These are phyloP conservation scores for Boletus hoseneyae DNA, from an alignment of 1,284 basidiomycete species.

Conservation along the genomic window DNA sequence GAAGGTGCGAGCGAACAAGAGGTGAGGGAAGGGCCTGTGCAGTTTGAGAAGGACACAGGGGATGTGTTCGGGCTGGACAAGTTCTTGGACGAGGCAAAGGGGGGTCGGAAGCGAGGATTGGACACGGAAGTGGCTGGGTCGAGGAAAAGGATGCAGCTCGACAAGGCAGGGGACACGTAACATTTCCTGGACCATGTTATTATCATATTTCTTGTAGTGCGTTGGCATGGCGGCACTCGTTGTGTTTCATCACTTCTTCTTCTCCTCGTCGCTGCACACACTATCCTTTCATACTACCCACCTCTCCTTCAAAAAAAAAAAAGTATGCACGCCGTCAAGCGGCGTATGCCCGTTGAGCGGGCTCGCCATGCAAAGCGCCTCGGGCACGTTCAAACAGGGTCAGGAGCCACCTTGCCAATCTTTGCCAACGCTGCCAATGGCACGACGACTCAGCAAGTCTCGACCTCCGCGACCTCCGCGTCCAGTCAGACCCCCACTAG, in stretches of 20 bases:
- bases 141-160: slow-evolving; percentile 71
- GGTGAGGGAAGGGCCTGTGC: slow-evolving; percentile 89
- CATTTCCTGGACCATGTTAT: slow-evolving; percentile 6
- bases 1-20: slow-evolving; percentile 85
- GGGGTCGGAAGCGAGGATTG: slow-evolving; percentile 86
- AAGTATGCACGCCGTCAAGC: slow-evolving; percentile 26
- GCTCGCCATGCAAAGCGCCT: slow-evolving; percentile 32
- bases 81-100: slow-evolving; percentile 96
- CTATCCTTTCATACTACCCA: neutral
- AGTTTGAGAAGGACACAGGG: slow-evolving; percentile 95
- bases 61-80: slow-evolving; percentile 99
- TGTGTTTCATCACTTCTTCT: slow-evolving; percentile 8
- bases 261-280: neutral
- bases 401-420: neutral
- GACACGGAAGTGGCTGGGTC: slow-evolving; percentile 69
- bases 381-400: slow-evolving; percentile 16
- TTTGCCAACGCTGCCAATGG: neutral
- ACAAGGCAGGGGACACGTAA: slow-evolving; percentile 61
- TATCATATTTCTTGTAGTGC: neutral
- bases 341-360: slow-evolving; percentile 34
- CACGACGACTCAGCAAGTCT: neutral
- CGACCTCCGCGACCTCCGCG: slow-evolving; percentile 1
- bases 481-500: slow-evolving; percentile 12
- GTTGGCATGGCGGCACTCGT: slow-evolving; percentile 24
- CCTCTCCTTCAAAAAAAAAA: neutral